Evolutionary conservation across 805 yeast species (phyloP).

Genomic region (Wickerhamiella azyma): DNA sequence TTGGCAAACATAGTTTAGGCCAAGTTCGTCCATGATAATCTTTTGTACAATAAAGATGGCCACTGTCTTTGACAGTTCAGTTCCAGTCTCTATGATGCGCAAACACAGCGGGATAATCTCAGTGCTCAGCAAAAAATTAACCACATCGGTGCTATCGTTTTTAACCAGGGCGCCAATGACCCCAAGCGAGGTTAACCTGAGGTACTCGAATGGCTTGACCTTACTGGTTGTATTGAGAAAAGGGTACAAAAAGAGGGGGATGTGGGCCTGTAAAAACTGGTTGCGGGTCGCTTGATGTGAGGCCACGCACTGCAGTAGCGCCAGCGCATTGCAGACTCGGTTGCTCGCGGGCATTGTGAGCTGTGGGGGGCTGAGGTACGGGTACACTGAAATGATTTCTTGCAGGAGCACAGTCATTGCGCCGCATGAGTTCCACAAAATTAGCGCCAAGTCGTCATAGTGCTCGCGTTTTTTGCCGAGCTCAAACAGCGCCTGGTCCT

Average conservation of each 20-base stretch:
- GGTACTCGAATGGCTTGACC: constrained; percentile 85
- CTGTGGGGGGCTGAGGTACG: constrained; percentile 74
- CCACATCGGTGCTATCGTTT: constrained; percentile 90
- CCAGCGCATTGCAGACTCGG: constrained; percentile 90
- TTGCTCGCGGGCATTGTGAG: constrained; percentile 78
- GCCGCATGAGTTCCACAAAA: constrained; percentile 91
- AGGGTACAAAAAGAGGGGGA: constrained; percentile 86
- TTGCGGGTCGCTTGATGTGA: constrained; percentile 84
- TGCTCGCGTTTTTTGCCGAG: constrained; percentile 89
- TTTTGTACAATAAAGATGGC: constrained; percentile 94
- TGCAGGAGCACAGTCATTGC: constrained; percentile 85
- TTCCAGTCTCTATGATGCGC: constrained; percentile 88
- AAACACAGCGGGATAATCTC: constrained; percentile 92
- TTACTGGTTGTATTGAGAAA: constrained; percentile 84
- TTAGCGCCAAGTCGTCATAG: constrained; percentile 84
- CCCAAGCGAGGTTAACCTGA: constrained; percentile 84
- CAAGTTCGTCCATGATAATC: constrained; percentile 81
- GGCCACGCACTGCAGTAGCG: constrained; percentile 91
- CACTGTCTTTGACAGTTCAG: constrained; percentile 88
- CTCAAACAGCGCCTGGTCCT: constrained; percentile 86
- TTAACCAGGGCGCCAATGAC: constrained; percentile 95
- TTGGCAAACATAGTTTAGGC: constrained; percentile 83
- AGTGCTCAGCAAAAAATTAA: constrained; percentile 80
- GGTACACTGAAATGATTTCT: constrained; percentile 83
- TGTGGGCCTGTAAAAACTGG: constrained; percentile 74